These are phyloP conservation scores for Fusarium nematophilum DNA, from an alignment of 2,329 filamentous ascomycete species.

Conservation along the genomic window DNA sequence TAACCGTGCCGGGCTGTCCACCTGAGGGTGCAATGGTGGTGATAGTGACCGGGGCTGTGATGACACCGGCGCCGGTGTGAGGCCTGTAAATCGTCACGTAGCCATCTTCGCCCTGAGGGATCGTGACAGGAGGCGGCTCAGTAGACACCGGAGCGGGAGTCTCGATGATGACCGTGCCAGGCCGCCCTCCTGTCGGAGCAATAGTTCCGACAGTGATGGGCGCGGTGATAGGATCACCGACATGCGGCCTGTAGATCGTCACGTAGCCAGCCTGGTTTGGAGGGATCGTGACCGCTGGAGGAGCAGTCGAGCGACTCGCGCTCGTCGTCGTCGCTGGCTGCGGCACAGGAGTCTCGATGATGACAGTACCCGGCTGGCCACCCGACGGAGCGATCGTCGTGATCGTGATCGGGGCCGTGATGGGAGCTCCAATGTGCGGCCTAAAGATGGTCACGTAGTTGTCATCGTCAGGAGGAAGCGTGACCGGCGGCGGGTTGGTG, in stretches of 20 bases:
- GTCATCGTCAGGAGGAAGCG: no score
- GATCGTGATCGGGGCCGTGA: constrained; percentile 23
- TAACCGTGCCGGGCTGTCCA: constrained; percentile 24
- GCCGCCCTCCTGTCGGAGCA: constrained; percentile 30
- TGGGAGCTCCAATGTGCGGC: constrained; percentile 17
- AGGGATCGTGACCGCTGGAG: neutral
- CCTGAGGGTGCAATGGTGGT: constrained; percentile 22
- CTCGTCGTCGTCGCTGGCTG: neutral
- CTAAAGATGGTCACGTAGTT: constrained; percentile 20
- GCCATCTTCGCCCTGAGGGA: constrained; percentile 24
- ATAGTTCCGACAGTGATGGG: constrained; percentile 35
- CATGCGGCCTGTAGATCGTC: constrained; percentile 21
- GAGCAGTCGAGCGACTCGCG: neutral
- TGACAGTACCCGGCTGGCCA: constrained; percentile 25
- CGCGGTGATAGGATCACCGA: constrained; percentile 22
- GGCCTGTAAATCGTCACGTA: constrained; percentile 27
- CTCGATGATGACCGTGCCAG: constrained; percentile 32
- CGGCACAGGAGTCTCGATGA: constrained; percentile 26
- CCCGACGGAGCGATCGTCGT: constrained; percentile 21
- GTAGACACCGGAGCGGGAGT: constrained; percentile 18
- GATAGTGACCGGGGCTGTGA: constrained; percentile 20
- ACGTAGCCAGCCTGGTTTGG: constrained; percentile 7
- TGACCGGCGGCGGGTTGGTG: no score
- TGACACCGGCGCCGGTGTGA: constrained; percentile 17
- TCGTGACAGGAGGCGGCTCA: constrained; percentile 12